Percentiles rank a stretch among this genome's conserved stretches.
Conservation (phyloP, 225 moss, liverwort and hornwort genomes). For the Physcomitrium patens region DNA sequence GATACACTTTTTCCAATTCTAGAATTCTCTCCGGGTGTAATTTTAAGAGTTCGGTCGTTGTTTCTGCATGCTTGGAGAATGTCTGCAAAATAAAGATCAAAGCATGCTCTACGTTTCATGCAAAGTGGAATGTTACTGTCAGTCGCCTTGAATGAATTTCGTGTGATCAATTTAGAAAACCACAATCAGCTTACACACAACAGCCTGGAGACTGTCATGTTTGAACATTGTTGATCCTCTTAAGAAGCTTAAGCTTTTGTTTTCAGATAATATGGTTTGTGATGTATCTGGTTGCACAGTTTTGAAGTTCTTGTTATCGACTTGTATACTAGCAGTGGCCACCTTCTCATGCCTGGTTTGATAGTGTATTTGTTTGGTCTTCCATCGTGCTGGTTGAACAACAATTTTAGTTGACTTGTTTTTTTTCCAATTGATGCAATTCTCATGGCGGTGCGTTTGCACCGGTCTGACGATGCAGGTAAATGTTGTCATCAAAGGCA, state of each 20-base stretch:
- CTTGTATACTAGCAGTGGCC: not conserved
- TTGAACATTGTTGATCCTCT: not conserved
- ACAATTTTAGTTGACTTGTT: not conserved
- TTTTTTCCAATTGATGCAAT: not conserved
- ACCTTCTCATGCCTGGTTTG: not conserved
- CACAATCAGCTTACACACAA: not conserved
- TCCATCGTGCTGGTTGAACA: not conserved
- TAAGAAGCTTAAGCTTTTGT: not conserved
- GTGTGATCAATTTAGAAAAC: not conserved
- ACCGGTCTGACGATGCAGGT: constrained; percentile 46
- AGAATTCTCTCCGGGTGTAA: not conserved
- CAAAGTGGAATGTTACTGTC: not conserved
- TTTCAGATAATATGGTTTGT: not conserved
- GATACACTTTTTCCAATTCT: not conserved
- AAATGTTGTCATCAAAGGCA: constrained; percentile 53
- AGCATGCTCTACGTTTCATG: not conserved
- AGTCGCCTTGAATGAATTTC: not conserved
- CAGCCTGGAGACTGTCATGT: not conserved
- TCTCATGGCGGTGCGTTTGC: constrained; percentile 1
- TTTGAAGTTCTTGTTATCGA: not conserved
- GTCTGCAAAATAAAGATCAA: not conserved
- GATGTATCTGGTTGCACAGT: not conserved
- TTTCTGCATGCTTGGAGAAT: too few relatives aligned
- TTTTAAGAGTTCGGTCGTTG: too few relatives aligned
- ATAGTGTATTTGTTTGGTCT: not conserved